Evolutionary conservation across 495 filamentous ascomycete species (phyloP), one percentile per base, ranked within the genome.

Genomic region (Aspergillus campestris): DNA sequence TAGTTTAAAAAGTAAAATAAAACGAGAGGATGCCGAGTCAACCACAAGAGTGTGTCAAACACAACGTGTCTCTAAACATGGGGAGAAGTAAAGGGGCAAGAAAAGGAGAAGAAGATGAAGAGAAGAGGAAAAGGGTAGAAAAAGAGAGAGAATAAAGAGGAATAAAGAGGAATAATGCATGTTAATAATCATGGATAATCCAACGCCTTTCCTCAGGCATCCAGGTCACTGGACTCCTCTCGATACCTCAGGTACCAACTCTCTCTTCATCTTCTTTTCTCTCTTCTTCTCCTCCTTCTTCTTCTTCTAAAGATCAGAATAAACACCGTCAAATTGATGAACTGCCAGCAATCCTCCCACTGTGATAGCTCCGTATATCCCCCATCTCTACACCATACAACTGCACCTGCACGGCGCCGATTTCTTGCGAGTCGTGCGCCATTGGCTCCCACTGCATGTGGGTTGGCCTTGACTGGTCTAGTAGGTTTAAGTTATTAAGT

Each of bases 31-130:
- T 64, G 57, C 57, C 57, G 60, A 51, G 57, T 52, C 44, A 49
- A 44, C 56, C 51, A 64, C 67, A 62, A 62, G 61, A 67, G 66
- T 69, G 70, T 72, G 66, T 72, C 69, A 72, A 72, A 71, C 69
- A 72, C 69, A 67, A 48, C 58, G 65, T 42, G 54, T 46, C 53
- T 59, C 50, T 44, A 50, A 48, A 47, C 53, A 57, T 56, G 53
- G 64, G 60, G 42, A 47, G 53, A 51, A 57, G 35, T 51, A 49
- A 61, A 56, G 38, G 47, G 42, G n/a, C n/a, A 57, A 48, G 36
- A 39, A 37, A 50, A 50, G 50, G 30, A 5, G 32, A 9, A 29
- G 14, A 41, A 28, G 48, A 41, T n/a, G 30, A 35, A 24, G 18
- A 35, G 42, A 42, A 28, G 35, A 42, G 38, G 43, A 49, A 38